A percentile compares a stretch with the other conserved stretches of the same genome.
These are phyloP conservation scores for Metroxylon sagu DNA, from an alignment of 176 grass and related monocot genomes.

Conservation along the genomic window DNA sequence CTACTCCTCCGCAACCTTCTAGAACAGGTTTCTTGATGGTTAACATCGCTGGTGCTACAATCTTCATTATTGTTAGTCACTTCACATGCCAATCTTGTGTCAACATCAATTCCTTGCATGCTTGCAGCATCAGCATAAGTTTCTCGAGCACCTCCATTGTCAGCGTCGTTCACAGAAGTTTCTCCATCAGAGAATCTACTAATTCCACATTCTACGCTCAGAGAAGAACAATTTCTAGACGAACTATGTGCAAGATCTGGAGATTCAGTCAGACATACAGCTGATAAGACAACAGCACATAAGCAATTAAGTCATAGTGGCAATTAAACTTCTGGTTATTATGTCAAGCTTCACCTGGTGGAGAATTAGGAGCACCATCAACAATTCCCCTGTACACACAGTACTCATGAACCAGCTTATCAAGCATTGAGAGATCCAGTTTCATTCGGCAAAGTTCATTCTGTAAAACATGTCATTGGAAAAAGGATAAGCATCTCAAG, in stretches of 20 bases:
- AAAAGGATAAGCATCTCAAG: no score
- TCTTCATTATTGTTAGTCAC: conserved; percentile 41
- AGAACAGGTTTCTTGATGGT: conserved; percentile 57
- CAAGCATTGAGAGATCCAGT: conserved; percentile 73
- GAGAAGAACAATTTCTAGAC: conserved; percentile 8
- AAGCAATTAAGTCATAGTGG: no score
- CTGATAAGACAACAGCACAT: no score
- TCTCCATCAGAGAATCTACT: conserved; percentile 17
- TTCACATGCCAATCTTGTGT: conserved; percentile 50
- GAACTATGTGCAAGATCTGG: conserved; percentile 13
- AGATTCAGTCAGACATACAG: no score
- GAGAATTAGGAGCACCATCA: conserved; percentile 42
- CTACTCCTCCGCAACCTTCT: conserved; percentile 69
- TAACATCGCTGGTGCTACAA: conserved; percentile 75
- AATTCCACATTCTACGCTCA: conserved; percentile 9
- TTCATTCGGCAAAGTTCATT: conserved; percentile 95
- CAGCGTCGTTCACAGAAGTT: conserved; percentile 38
- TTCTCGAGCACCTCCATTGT: conserved; percentile 41
- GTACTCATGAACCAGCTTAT: conserved; percentile 97
- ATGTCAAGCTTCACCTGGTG: conserved; percentile 44
- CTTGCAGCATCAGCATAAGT: conserved; percentile 24
- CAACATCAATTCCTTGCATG: conserved; percentile 27
- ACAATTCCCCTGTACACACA: conserved; percentile 93
- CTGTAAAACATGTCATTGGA: conserved; percentile 28
- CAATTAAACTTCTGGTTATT: conserved; percentile 9